Conservation (phyloP, 2,329 filamentous ascomycete species). For the Clonostachys rosea region DNA sequence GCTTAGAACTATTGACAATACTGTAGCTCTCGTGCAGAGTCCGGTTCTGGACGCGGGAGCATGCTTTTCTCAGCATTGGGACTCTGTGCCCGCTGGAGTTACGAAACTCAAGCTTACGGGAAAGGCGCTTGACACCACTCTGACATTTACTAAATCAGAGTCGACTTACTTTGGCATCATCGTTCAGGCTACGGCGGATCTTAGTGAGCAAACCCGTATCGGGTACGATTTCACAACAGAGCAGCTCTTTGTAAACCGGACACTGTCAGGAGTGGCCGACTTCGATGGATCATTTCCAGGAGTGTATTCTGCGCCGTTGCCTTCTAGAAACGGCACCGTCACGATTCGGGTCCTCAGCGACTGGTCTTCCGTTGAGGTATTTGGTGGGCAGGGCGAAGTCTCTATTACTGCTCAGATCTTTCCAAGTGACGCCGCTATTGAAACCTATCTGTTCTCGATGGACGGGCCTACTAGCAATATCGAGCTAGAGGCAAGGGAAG, state of each 20-base stretch:
- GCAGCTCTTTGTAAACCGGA: constrained; percentile 1
- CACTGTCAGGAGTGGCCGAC: neutral
- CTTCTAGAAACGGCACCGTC: neutral
- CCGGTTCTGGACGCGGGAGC: neutral
- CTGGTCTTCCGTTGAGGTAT: constrained; percentile 4
- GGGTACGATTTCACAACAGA: constrained; percentile 1
- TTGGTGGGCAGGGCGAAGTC: constrained; percentile 1
- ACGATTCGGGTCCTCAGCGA: constrained; percentile 2
- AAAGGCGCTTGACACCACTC: constrained; percentile 2
- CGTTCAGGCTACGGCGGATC: constrained; percentile 1
- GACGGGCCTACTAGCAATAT: neutral
- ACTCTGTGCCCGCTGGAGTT: neutral
- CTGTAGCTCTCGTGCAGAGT: neutral
- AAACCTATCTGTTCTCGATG: constrained; percentile 1
- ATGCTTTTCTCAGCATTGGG: neutral
- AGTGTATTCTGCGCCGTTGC: constrained; percentile 1
- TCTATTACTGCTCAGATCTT: constrained; percentile 1
- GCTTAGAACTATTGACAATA: neutral
- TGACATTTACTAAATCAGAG: constrained; percentile 1
- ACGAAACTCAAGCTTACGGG: constrained; percentile 1
- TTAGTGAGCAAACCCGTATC: constrained; percentile 1
- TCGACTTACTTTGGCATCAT: constrained; percentile 2
- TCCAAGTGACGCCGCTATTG: constrained; percentile 1
- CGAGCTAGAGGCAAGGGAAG: neutral
- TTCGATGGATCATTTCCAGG: constrained; percentile 1